Base-by-base conservation (phyloP, 306 rosid species). In the Vachellia collinsii region DNA sequence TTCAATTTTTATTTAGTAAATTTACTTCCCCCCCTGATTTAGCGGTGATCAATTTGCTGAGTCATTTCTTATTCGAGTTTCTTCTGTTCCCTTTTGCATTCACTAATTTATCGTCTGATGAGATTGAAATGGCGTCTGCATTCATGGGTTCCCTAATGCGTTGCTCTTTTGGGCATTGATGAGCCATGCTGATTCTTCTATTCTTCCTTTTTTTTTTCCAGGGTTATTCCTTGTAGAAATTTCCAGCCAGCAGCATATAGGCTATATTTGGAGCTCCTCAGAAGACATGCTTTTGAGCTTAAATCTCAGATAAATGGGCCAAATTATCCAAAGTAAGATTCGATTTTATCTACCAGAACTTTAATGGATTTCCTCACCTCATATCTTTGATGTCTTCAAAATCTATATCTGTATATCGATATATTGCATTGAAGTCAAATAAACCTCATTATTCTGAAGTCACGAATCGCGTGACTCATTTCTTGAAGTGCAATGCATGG, bases 191-290 rank as follows among this genome's bases (percentile, higher is more conserved):
- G 42, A 59, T 72, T 9, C 20, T 25, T 12, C 44, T 50, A 7
- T 75, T 70, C 34, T 29, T 29, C 34, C 34, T 29, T 14, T 71
- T 74, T 20, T 74, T 17, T 83, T 78, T 75, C 50, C 92, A 95
- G 99, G 91, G 98, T 95, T 75, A 84, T 91, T 87, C 97, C 99
- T 59, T 83, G 88, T 72, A 84, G 99, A 80, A 85, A 79, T 76
- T 85, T 81, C 74, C 96, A 90, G 81, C 98, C 98, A 36, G 94
- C 82, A 17, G 97, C 98, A 3, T 93, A 91, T 79, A 88, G 99
- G 79, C 89, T 93, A 62, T 95, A 93, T 68, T 77, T 95, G 87
- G 99, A 95, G 78, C 93, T 95, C 29, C 85, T 93, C 76, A 91
- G 83, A 82, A 90, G 91, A 74, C 94, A 93, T 81, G 90, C 88